Evolutionary conservation across 805 yeast species (phyloP).

Genomic region (Blastobotrys parvus): DNA sequence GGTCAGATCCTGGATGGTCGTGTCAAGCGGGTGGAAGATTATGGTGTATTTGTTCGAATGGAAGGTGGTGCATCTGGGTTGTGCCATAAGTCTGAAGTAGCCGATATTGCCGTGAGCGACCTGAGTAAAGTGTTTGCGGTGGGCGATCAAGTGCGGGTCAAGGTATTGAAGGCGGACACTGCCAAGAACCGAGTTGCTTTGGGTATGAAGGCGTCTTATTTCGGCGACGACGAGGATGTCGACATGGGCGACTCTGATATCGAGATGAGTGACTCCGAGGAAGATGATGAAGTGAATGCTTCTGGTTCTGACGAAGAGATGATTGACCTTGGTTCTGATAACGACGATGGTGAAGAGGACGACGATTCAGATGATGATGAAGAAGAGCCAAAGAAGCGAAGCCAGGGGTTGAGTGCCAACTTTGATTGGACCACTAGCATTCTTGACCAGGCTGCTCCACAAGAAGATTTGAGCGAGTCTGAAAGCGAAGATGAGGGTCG

Average conservation of each 20-base stretch:
- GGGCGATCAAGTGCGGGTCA: conserved; percentile 88
- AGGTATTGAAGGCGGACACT: conserved; percentile 52
- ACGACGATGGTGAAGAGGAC: conserved; percentile 26
- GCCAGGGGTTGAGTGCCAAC: conserved; percentile 66
- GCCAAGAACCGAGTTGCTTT: conserved; percentile 71
- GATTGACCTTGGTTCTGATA: conserved; percentile 24
- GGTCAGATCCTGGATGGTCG: conserved; percentile 73
- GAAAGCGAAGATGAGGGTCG: conserved; percentile 40
- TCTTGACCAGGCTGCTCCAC: conserved; percentile 54
- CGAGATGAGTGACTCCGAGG: conserved; percentile 23
- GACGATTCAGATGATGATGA: conserved; percentile 28
- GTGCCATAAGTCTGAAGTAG: conserved; percentile 77
- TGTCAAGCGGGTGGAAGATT: conserved; percentile 69
- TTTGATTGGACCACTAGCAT: conserved; percentile 95
- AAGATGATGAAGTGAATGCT: conserved; percentile 19
- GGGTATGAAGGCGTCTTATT: conserved; percentile 93
- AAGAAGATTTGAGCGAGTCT: conserved; percentile 39
- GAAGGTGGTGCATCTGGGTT: conserved; percentile 76
- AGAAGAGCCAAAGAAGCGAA: conserved; percentile 15
- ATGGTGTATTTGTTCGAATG: conserved; percentile 82
- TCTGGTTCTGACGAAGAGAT: conserved; percentile 21
- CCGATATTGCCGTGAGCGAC: conserved; percentile 51
- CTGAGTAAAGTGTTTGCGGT: conserved; percentile 62
- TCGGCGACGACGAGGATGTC: conserved; percentile 34
- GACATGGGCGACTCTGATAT: conserved; percentile 21